Evolutionary conservation across 352 stramenopile species (phyloP).

Genomic region (Phytophthora fragariae): DNA sequence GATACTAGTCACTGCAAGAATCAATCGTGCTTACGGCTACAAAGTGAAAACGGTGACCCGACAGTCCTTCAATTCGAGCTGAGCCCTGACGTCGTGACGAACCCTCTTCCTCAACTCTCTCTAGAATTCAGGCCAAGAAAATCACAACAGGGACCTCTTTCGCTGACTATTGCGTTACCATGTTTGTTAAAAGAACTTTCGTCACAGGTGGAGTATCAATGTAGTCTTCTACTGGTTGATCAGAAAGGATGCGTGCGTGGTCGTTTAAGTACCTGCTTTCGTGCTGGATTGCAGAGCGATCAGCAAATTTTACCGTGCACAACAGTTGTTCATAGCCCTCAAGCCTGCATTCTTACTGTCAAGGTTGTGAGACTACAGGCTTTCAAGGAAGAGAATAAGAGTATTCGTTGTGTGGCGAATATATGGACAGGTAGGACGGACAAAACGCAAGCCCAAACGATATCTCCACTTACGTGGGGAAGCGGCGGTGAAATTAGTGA

Average conservation of each 20-base stretch:
- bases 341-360: conserved; percentile 18
- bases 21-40: conserved; percentile 15
- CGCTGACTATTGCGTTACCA: conserved; percentile 15
- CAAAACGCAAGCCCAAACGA: conserved; percentile 18
- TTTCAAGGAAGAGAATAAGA: neutral
- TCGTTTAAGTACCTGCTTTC: conserved; percentile 14
- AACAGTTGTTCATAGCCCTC: conserved; percentile 5
- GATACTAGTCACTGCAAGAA: conserved; percentile 25
- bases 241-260: conserved; percentile 20
- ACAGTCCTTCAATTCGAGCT: conserved; percentile 30
- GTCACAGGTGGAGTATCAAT: conserved; percentile 13
- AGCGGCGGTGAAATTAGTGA: conserved; percentile 1
- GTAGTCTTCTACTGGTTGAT: conserved; percentile 21
- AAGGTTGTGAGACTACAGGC: conserved; percentile 10
- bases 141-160: conserved; percentile 17
- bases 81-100: conserved; percentile 31
- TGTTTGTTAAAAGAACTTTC: conserved; percentile 21
- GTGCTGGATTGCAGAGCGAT: conserved; percentile 14
- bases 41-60: conserved; percentile 3
- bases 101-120: conserved; percentile 18
- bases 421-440: conserved; percentile 29
- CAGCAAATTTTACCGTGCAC: conserved; percentile 8
- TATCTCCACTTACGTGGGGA: conserved; percentile 15
- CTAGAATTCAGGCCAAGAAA: conserved; percentile 25
- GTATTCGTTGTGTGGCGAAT: conserved; percentile 17